phyloP scores from a whole-genome alignment of 768 basidiomycete genomes.

The Neoboletus subvelutipes region DNA sequence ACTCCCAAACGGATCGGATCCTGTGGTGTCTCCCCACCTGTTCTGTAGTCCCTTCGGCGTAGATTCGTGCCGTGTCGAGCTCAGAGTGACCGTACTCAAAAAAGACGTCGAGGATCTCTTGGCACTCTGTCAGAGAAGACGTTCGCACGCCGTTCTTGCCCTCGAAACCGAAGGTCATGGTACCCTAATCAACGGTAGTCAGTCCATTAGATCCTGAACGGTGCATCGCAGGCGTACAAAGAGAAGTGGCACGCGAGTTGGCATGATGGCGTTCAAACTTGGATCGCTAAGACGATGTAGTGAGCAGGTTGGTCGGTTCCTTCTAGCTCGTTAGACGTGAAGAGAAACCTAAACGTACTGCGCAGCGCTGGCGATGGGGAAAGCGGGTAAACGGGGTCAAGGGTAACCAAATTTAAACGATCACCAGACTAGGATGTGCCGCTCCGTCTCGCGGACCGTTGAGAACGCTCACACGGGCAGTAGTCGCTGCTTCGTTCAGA shows the following conservation, averaged over 20 bases:
- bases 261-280: slow-evolving; percentile 10
- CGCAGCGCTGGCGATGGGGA: not conserved
- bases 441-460: not conserved
- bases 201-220: not conserved
- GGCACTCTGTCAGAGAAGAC: slow-evolving; percentile 35
- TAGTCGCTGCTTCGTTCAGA: not conserved
- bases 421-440: not conserved
- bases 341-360: not conserved
- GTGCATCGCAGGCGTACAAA: slow-evolving; percentile 17
- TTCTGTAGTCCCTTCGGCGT: slow-evolving; percentile 57
- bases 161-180: slow-evolving; percentile 45
- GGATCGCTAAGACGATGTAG: not conserved
- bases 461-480: not conserved
- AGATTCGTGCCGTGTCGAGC: slow-evolving; percentile 52
- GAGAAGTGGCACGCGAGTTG: slow-evolving; percentile 30
- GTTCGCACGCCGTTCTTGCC: slow-evolving; percentile 44
- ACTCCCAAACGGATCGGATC: not conserved
- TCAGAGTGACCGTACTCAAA: slow-evolving; percentile 42
- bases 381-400: not conserved
- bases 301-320: not conserved
- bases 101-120: slow-evolving; percentile 47
- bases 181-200: slow-evolving; percentile 35
- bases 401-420: not conserved
- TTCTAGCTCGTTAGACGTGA: not conserved
- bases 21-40: slow-evolving; percentile 32